Evolutionary conservation across 352 stramenopile species (phyloP).

Genomic region (Sclerospora graminicola): DNA sequence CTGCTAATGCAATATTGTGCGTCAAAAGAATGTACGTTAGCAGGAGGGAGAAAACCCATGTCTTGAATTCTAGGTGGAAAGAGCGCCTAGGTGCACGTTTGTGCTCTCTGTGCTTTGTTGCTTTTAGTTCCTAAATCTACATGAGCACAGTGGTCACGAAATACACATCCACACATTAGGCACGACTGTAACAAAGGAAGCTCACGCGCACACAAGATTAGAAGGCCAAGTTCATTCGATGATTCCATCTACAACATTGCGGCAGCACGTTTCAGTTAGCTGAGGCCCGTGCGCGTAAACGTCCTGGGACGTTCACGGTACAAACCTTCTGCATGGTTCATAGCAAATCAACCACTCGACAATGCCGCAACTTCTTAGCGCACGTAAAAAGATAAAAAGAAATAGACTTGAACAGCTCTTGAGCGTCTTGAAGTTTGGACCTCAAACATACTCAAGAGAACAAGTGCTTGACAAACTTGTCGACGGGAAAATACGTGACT

Average conservation of each 20-base stretch:
- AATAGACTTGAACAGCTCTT: constrained; percentile 10
- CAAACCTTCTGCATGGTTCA: constrained; percentile 22
- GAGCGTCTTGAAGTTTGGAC: constrained; percentile 5
- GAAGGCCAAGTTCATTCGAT: constrained; percentile 32
- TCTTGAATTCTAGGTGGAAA: too few relatives aligned
- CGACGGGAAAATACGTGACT: constrained; percentile 63
- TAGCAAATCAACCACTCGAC: constrained; percentile 1
- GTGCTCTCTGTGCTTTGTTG: too few relatives aligned
- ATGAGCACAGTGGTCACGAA: too few relatives aligned
- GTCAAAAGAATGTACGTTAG: too few relatives aligned
- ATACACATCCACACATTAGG: background rate
- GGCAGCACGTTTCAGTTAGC: constrained; percentile 29
- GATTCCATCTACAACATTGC: constrained; percentile 31
- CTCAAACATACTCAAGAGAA: constrained; percentile 31
- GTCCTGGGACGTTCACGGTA: constrained; percentile 16
- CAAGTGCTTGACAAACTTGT: constrained; percentile 61
- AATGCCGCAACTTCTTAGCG: constrained; percentile 13
- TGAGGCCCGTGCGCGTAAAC: constrained; percentile 3
- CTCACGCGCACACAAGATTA: constrained; percentile 15
- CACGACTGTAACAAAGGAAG: background rate
- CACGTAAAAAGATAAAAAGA: constrained; percentile 14
- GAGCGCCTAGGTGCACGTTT: too few relatives aligned
- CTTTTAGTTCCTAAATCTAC: too few relatives aligned
- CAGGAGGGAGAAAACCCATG: too few relatives aligned
- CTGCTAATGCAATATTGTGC: too few relatives aligned